A percentile compares a stretch with the other conserved stretches of the same genome.
These are phyloP conservation scores for Platanthera guangdongensis DNA, from an alignment of 106 monocot genomes.

Conservation along the genomic window DNA sequence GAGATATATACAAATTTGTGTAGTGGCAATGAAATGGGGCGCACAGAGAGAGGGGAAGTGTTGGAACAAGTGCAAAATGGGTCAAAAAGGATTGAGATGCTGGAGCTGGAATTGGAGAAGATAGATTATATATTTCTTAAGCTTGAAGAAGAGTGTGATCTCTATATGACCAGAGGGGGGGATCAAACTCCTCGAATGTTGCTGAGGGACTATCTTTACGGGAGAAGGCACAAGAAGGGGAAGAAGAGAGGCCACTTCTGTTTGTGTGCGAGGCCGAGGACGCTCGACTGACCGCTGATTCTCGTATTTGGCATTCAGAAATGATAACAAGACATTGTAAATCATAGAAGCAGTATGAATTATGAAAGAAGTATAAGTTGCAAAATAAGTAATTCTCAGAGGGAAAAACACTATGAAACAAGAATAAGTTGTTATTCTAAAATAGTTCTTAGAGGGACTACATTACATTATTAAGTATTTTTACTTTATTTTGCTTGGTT, in stretches of 20 bases:
- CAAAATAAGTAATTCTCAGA: neutral
- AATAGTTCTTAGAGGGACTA: no score
- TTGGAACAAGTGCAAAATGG: constrained; percentile 37
- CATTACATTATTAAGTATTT: no score
- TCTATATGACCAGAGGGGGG: constrained; percentile 3
- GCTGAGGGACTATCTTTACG: constrained; percentile 20
- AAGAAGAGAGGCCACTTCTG: constrained; percentile 8
- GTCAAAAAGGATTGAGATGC: constrained; percentile 62
- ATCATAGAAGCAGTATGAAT: neutral
- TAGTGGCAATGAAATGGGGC: constrained; percentile 11
- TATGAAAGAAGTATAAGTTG: neutral
- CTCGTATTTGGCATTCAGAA: neutral
- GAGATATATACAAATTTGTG: constrained; percentile 18
- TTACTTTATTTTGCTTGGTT: no score
- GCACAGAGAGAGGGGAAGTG: constrained; percentile 27
- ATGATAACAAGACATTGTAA: neutral
- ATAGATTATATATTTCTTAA: constrained; percentile 70
- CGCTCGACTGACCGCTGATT: neutral
- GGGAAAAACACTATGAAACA: no score
- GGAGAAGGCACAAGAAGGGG: neutral
- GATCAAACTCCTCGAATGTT: constrained; percentile 11
- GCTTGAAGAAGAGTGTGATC: constrained; percentile 48
- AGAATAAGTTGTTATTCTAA: no score
- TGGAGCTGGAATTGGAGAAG: constrained; percentile 83
- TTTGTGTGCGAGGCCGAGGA: neutral